Evolutionary conservation across 2,329 filamentous ascomycete species (phyloP).

Genomic region (Acrocalymma vagum): DNA sequence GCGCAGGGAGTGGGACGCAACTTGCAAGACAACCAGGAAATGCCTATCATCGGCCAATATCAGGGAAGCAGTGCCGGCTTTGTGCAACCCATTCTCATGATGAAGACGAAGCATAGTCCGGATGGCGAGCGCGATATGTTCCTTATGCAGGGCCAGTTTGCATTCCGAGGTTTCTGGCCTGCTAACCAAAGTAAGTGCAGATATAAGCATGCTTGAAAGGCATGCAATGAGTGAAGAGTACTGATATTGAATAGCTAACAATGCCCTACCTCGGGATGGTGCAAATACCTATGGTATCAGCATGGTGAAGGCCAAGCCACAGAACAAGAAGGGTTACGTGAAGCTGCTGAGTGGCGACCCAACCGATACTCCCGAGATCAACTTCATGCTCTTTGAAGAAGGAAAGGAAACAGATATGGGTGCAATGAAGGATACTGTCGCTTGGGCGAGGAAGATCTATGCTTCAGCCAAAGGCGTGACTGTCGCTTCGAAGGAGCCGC

Average conservation of each 20-base stretch:
- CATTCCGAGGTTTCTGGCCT: conserved; percentile 35
- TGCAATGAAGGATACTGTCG: conserved; percentile 61
- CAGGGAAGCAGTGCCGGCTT: conserved; percentile 16
- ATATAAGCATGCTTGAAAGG: no score
- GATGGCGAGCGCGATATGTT: conserved; percentile 35
- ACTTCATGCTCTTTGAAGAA: conserved; percentile 38
- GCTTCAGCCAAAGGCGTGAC: conserved; percentile 31
- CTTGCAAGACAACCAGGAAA: conserved; percentile 66
- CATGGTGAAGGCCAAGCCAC: conserved; percentile 68
- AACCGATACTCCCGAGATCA: conserved; percentile 67
- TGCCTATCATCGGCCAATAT: conserved; percentile 47
- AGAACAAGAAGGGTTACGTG: conserved; percentile 68
- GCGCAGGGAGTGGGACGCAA: conserved; percentile 65
- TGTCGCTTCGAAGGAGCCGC: conserved; percentile 56
- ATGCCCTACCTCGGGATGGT: conserved; percentile 18
- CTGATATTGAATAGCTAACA: no score
- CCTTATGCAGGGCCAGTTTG: conserved; percentile 29
- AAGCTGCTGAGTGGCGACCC: conserved; percentile 66
- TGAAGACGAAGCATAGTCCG: conserved; percentile 24
- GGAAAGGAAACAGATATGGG: conserved; percentile 52
- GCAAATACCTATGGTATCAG: conserved; percentile 28
- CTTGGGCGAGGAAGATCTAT: conserved; percentile 63
- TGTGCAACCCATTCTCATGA: conserved; percentile 25
- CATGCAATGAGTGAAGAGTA: no score
- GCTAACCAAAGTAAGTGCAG: conserved; percentile 26